Percentiles rank a stretch among this genome's conserved stretches.
phyloP scores from a whole-genome alignment of 768 basidiomycete genomes.

The Thelephora aurantiotincta region DNA sequence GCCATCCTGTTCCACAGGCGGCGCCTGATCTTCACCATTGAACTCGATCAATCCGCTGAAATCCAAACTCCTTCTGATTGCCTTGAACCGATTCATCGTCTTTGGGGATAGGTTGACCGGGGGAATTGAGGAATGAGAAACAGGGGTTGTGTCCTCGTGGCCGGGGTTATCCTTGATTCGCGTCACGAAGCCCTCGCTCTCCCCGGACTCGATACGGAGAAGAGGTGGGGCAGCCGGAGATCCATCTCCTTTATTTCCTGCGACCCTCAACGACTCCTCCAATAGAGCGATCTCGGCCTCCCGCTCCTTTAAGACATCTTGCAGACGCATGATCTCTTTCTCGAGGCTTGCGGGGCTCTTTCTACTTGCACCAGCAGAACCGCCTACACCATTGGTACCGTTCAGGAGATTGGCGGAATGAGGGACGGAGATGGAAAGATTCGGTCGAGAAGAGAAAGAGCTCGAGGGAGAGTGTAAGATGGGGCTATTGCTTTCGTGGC shows the following conservation, averaged over 20 bases:
- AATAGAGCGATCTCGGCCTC: slow-evolving; percentile 80
- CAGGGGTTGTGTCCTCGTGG: slow-evolving; percentile 2
- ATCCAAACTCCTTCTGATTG: slow-evolving; percentile 55
- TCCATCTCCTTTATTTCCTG: slow-evolving; percentile 7
- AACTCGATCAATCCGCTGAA: slow-evolving; percentile 12
- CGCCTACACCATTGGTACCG: too few relatives aligned
- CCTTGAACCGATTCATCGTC: slow-evolving; percentile 62
- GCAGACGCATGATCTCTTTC: slow-evolving; percentile 90
- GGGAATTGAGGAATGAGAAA: neutral
- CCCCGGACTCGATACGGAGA: slow-evolving; percentile 4
- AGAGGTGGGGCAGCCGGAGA: neutral
- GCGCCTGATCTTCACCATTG: too few relatives aligned
- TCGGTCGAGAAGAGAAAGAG: slow-evolving; percentile 26
- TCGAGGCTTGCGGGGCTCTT: slow-evolving; percentile 78
- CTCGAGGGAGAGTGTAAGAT: slow-evolving; percentile 44
- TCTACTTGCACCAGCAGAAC: slow-evolving; percentile 19
- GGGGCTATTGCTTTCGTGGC: slow-evolving; percentile 49
- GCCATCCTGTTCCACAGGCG: slow-evolving; percentile 22
- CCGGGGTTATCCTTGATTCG: slow-evolving; percentile 2
- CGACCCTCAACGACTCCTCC: slow-evolving; percentile 38
- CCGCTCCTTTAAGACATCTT: slow-evolving; percentile 81
- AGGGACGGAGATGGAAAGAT: slow-evolving; percentile 36
- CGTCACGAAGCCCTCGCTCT: slow-evolving; percentile 12
- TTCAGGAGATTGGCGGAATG: slow-evolving; percentile 16
- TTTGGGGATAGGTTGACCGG: slow-evolving; percentile 42